These are phyloP conservation scores for Nitzschia sp. DNA, from an alignment of 108 stramenopile genomes.

Conservation along the genomic window DNA sequence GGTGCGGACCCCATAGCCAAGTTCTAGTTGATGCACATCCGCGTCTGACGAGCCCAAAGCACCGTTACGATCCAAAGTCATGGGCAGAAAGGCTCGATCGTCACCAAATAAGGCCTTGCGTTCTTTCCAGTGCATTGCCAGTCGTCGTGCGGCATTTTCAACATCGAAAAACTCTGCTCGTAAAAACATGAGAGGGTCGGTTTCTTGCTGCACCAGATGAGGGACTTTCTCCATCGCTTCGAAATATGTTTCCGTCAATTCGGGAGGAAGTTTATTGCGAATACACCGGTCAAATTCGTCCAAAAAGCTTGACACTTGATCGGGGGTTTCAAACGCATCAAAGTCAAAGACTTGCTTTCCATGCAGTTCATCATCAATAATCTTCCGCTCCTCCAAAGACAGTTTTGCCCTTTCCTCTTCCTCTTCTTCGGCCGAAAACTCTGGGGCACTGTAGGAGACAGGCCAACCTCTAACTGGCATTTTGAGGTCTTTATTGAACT, in stretches of 20 bases:
- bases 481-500: too few species aligned
- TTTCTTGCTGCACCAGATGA: constrained; percentile 7
- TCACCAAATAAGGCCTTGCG: constrained; percentile 15
- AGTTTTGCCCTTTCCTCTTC: neutral
- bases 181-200: constrained; percentile 11
- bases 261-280: neutral
- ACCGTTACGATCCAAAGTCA: constrained; percentile 2
- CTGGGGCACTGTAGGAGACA: constrained; percentile 10
- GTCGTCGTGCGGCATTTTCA: neutral
- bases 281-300: neutral
- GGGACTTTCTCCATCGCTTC: constrained; percentile 11
- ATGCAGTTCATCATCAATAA: constrained; percentile 2
- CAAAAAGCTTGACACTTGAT: neutral
- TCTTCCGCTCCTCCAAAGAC: neutral
- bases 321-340: constrained; percentile 1
- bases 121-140: constrained; percentile 17
- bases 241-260: constrained; percentile 1
- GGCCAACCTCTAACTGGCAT: neutral
- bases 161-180: neutral
- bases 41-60: constrained; percentile 4
- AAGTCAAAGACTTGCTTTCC: neutral
- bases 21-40: neutral
- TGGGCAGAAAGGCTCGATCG: constrained; percentile 11
- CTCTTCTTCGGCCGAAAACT: neutral
- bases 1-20: neutral